A percentile compares a stretch with the other conserved stretches of the same genome.
These are phyloP conservation scores for Verticillium tricorpus DNA, from an alignment of 2,329 filamentous ascomycete genomes.

Conservation along the genomic window DNA sequence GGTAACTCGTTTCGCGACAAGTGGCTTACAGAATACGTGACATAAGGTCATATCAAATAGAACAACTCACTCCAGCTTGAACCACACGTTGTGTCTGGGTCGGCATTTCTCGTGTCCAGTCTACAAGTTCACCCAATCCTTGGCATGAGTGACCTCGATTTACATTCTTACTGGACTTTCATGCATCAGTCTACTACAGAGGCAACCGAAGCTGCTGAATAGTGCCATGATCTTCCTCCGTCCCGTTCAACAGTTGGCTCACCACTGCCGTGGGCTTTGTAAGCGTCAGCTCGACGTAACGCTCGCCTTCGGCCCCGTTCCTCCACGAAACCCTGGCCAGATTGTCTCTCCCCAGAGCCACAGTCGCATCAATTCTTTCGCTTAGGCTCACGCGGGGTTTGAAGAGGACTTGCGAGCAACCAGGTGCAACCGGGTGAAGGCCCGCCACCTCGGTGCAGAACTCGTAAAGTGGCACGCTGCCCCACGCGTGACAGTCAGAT, in stretches of 20 bases:
- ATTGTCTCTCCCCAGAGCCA: slow-evolving; percentile 19
- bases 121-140: too few relatives aligned
- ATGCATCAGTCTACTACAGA: too few relatives aligned
- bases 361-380: slow-evolving; percentile 15
- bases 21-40: too few relatives aligned
- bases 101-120: too few relatives aligned
- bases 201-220: slow-evolving; percentile 3
- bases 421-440: slow-evolving; percentile 4
- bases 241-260: slow-evolving; percentile 11
- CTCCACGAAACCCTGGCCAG: slow-evolving; percentile 18
- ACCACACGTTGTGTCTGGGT: too few relatives aligned
- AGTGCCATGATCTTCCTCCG: slow-evolving; percentile 12
- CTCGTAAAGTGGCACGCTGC: slow-evolving; percentile 14
- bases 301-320: slow-evolving; percentile 3
- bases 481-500: slow-evolving; percentile 18
- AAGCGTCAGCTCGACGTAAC: slow-evolving; percentile 10
- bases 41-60: too few relatives aligned
- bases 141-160: too few relatives aligned
- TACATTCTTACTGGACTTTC: too few relatives aligned
- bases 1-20: too few relatives aligned
- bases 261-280: slow-evolving; percentile 10
- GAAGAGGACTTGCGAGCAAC: slow-evolving; percentile 18
- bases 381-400: slow-evolving; percentile 21
- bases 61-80: too few relatives aligned
- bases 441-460: slow-evolving; percentile 11